A percentile compares a stretch with the other conserved stretches of the same genome.
Conservation (phyloP, 371 early-diverging fungal genomes). For the Apophysomyces ossiformis region DNA sequence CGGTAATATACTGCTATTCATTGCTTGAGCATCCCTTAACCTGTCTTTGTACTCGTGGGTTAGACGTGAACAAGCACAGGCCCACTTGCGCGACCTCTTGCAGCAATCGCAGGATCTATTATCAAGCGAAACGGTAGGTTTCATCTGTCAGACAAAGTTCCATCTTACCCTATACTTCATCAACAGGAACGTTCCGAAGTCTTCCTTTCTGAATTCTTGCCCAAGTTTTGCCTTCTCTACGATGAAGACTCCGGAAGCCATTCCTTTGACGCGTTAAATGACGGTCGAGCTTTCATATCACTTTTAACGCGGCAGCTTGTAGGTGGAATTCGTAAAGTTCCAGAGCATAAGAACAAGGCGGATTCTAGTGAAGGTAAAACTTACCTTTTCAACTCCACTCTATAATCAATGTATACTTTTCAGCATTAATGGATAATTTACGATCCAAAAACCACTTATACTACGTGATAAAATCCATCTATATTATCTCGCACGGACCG, state of each 20-base stretch:
- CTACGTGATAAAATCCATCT: conserved; percentile 41
- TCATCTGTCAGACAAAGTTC: not conserved
- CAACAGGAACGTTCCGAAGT: conserved; percentile 37
- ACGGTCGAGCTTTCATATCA: conserved; percentile 45
- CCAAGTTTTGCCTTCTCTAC: conserved; percentile 34
- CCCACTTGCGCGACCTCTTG: conserved; percentile 29
- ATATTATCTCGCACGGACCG: conserved; percentile 46
- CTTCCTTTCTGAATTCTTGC: conserved; percentile 37
- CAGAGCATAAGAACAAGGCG: conserved; percentile 39
- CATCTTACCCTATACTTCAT: not conserved
- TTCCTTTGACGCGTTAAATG: conserved; percentile 28
- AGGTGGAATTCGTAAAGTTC: conserved; percentile 44
- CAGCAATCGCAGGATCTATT: conserved; percentile 26
- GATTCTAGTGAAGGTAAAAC: conserved; percentile 50
- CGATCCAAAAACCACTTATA: conserved; percentile 48
- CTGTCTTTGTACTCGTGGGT: not conserved
- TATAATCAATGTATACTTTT: conserved; percentile 4
- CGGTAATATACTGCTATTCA: not conserved
- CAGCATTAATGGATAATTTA: conserved; percentile 49
- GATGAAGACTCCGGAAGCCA: conserved; percentile 27
- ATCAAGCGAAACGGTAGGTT: conserved; percentile 33
- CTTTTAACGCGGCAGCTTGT: conserved; percentile 45
- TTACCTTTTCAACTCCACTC: not conserved
- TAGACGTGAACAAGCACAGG: conserved; percentile 37
- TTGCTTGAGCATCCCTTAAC: conserved; percentile 1